Percentiles rank a stretch among this genome's conserved stretches.
Conservation (phyloP, 176 grass and related monocot species). For the Juncus effusus region DNA sequence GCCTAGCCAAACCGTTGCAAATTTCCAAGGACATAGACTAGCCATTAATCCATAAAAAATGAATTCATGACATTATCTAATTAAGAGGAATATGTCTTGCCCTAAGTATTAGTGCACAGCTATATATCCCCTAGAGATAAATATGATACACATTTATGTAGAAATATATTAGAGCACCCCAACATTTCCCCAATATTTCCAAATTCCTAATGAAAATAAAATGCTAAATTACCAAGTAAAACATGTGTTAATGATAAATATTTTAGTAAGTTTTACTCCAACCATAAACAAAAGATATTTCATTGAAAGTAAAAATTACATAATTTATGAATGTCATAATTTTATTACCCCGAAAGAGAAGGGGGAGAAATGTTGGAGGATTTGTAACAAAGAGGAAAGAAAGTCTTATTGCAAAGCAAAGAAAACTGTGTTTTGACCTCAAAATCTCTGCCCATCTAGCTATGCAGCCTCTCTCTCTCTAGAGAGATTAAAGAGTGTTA, state of each 20-base stretch:
- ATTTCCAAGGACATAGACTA: constrained; percentile 47
- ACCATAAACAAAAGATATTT: too few relatives aligned
- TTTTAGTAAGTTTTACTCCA: too few relatives aligned
- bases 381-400: too few relatives aligned
- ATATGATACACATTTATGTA: not conserved
- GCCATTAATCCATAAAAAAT: constrained; percentile 11
- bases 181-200: not conserved
- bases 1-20: constrained; percentile 30
- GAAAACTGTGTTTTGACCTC: constrained; percentile 57
- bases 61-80: constrained; percentile 23
- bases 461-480: constrained; percentile 37
- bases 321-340: too few relatives aligned
- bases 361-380: too few relatives aligned
- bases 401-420: constrained; percentile 3
- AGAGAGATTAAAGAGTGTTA: constrained; percentile 13
- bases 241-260: too few relatives aligned
- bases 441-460: constrained; percentile 41
- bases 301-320: too few relatives aligned
- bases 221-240: too few relatives aligned
- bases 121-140: constrained; percentile 54
- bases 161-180: constrained; percentile 10
- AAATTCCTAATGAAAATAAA: too few relatives aligned
- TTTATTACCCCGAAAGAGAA: too few relatives aligned
- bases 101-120: constrained; percentile 49
- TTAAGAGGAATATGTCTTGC: constrained; percentile 49